Evolutionary conservation across 768 basidiomycete species (phyloP).

Genomic region (Punctularia strigosozonata): DNA sequence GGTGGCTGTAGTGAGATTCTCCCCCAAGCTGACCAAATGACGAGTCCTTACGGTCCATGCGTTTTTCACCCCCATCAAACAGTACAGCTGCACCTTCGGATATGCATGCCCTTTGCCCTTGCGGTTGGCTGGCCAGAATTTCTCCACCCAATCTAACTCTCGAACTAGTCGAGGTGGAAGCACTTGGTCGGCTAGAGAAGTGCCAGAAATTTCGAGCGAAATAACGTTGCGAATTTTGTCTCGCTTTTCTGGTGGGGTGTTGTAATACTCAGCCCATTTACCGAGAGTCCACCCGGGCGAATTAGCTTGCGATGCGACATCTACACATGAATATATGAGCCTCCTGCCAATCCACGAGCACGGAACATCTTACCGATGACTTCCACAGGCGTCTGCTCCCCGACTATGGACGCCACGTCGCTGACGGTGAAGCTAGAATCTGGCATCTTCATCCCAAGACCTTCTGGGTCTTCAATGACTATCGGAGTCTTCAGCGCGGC

Average conservation of each 20-base stretch:
- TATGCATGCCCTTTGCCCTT: slow-evolving; percentile 60
- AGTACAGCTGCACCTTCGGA: slow-evolving; percentile 94
- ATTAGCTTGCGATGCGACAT: slow-evolving; percentile 82
- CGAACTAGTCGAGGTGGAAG: slow-evolving; percentile 74
- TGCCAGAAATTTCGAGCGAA: slow-evolving; percentile 86
- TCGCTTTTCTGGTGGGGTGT: slow-evolving; percentile 48
- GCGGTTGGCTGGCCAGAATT: slow-evolving; percentile 78
- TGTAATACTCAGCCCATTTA: slow-evolving; percentile 85
- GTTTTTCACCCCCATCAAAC: slow-evolving; percentile 87
- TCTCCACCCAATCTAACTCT: slow-evolving; percentile 95
- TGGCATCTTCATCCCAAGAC: slow-evolving; percentile 90
- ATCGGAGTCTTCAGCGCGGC: slow-evolving; percentile 75
- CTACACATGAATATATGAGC: slow-evolving; percentile 22
- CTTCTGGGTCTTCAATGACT: slow-evolving; percentile 64
- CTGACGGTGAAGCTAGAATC: slow-evolving; percentile 54
- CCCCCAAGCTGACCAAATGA: not conserved
- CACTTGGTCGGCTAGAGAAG: slow-evolving; percentile 66
- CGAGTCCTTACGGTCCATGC: slow-evolving; percentile 77
- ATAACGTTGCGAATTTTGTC: slow-evolving; percentile 95
- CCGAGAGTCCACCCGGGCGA: slow-evolving; percentile 81
- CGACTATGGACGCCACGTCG: slow-evolving; percentile 73
- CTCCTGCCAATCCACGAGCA: slow-evolving; percentile 3
- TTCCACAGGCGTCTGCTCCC: slow-evolving; percentile 69
- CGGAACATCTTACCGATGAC: slow-evolving; percentile 63
- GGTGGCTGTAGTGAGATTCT: slow-evolving; percentile 1